phyloP scores from a whole-genome alignment of 2,329 filamentous ascomycete species.

The Pseudogymnoascus sp. region DNA sequence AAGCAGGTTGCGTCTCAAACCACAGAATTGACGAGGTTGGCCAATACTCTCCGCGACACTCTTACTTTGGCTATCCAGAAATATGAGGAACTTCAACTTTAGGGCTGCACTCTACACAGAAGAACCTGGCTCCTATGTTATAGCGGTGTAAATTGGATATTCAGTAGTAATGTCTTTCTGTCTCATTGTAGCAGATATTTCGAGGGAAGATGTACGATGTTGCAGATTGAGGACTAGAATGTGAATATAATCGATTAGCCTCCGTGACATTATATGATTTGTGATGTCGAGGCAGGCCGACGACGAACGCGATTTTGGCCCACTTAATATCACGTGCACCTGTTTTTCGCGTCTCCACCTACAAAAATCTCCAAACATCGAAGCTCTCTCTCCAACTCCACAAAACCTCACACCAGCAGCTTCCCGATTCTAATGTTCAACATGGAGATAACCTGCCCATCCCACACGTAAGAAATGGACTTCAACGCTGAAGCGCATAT shows the following conservation, averaged over 20 bases:
- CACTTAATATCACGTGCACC: neutral
- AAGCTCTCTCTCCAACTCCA: neutral
- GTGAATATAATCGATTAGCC: neutral
- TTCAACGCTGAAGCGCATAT: neutral
- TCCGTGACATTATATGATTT: neutral
- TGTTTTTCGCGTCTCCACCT: neutral
- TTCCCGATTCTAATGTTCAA: neutral
- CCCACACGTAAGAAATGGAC: neutral
- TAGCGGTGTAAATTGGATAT: neutral
- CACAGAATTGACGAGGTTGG: neutral
- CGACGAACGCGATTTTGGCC: neutral
- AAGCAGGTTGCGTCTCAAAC: neutral
- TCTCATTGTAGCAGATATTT: neutral
- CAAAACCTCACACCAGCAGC: neutral
- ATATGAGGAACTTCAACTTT: neutral
- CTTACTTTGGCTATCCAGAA: neutral
- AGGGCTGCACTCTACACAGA: neutral
- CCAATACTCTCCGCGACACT: neutral
- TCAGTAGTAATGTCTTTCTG: neutral
- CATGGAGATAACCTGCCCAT: neutral
- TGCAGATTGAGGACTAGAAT: neutral
- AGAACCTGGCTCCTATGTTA: neutral
- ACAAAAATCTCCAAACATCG: neutral
- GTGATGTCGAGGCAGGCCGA: neutral
- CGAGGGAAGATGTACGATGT: neutral